Conservation (phyloP, 805 yeast species). For the Teunomyces funiuensis region DNA sequence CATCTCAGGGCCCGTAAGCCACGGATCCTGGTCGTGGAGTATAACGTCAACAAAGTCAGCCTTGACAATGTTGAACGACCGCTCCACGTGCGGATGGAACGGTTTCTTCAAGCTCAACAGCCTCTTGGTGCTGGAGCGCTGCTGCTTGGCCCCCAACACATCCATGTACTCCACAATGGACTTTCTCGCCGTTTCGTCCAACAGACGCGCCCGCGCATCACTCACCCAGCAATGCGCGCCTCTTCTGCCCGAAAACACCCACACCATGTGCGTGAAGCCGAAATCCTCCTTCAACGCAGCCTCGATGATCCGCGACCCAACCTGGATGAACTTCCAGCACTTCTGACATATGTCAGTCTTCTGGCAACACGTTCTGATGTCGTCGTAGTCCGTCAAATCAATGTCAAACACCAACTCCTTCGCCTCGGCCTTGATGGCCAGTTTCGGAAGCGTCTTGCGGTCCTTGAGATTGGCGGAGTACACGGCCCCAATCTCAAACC, state of each 20-base stretch:
- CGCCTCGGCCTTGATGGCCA: constrained; percentile 72
- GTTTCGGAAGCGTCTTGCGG: constrained; percentile 71
- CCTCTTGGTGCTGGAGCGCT: constrained; percentile 27
- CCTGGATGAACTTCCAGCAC: constrained; percentile 91
- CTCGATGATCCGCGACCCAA: constrained; percentile 78
- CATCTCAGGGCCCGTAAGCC: constrained; percentile 45
- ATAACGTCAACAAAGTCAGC: constrained; percentile 64
- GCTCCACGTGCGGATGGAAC: constrained; percentile 80
- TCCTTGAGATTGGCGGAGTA: constrained; percentile 87
- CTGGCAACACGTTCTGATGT: constrained; percentile 87
- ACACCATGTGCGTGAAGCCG: constrained; percentile 80
- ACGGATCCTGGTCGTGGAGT: constrained; percentile 83
- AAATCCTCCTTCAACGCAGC: constrained; percentile 78
- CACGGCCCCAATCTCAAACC: constrained; percentile 95
- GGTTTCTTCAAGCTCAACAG: constrained; percentile 68
- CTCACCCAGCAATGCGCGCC: constrained; percentile 99
- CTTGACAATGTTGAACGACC: constrained; percentile 70
- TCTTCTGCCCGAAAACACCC: constrained; percentile 98
- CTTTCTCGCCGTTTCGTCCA: constrained; percentile 73
- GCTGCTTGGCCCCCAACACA: constrained; percentile 52
- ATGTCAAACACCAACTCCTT: constrained; percentile 95
- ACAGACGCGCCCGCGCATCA: constrained; percentile 72
- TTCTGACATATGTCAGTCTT: constrained; percentile 81
- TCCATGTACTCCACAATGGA: constrained; percentile 84
- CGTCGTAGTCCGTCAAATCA: constrained; percentile 96